Evolutionary conservation across 2,329 filamentous ascomycete species (phyloP).

Genomic region (Rhynchosporium agropyri): DNA sequence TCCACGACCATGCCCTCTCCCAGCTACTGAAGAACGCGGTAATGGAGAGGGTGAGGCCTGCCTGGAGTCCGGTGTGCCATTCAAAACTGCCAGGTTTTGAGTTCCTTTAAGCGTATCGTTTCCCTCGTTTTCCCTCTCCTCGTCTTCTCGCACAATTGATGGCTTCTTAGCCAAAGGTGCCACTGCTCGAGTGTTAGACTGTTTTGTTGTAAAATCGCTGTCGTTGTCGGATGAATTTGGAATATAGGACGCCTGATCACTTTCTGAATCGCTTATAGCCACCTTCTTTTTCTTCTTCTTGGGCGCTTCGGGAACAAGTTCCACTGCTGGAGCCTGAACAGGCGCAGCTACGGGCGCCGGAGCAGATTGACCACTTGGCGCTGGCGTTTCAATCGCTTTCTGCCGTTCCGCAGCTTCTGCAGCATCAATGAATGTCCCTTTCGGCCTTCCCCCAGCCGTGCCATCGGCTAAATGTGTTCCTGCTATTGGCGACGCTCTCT

Average conservation of each 20-base stretch:
- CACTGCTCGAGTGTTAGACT: conserved; percentile 31
- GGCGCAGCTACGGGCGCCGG: conserved; percentile 12
- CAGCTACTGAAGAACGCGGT: conserved; percentile 31
- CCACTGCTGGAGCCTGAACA: conserved; percentile 11
- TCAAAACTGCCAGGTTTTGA: conserved; percentile 21
- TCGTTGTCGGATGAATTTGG: conserved; percentile 40
- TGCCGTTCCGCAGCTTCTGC: conserved; percentile 32
- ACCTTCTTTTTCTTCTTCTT: conserved; percentile 37
- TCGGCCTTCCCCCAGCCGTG: conserved; percentile 55
- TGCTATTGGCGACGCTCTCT: conserved; percentile 43
- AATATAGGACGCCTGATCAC: conserved; percentile 35
- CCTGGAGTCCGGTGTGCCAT: conserved; percentile 23
- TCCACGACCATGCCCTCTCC: conserved; percentile 35
- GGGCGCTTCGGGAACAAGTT: conserved; percentile 1
- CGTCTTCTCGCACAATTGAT: conserved; percentile 51
- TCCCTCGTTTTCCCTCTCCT: conserved; percentile 47
- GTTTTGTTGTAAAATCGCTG: conserved; percentile 32
- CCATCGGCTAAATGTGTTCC: conserved; percentile 49
- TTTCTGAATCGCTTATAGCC: conserved; percentile 34
- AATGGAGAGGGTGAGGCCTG: conserved; percentile 37
- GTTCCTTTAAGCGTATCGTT: conserved; percentile 33
- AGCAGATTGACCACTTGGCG: conserved; percentile 11
- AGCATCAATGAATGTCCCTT: conserved; percentile 50
- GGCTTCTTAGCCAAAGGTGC: conserved; percentile 45
- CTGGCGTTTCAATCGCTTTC: conserved; percentile 17